Conservation (phyloP, 495 filamentous ascomycete genomes). For the Pyrenula massariospora region DNA sequence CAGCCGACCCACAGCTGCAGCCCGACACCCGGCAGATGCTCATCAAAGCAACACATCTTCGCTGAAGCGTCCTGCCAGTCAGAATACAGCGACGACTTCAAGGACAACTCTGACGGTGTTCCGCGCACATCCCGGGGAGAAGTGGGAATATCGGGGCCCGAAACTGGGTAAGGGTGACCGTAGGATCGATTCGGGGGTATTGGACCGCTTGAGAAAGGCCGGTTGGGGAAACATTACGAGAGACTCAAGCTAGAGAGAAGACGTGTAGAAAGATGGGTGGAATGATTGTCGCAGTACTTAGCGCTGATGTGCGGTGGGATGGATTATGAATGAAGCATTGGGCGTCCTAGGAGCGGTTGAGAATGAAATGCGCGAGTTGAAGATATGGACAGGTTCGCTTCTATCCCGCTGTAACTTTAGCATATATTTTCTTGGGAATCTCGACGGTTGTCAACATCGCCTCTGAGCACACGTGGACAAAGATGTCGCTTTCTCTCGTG, state of each 20-base stretch:
- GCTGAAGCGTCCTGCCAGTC: not conserved
- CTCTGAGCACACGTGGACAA: too few species aligned
- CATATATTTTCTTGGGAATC: too few species aligned
- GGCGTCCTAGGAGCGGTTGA: too few species aligned
- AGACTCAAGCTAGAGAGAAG: not conserved
- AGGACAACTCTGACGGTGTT: not conserved
- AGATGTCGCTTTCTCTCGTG: too few species aligned
- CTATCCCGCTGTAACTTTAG: too few species aligned
- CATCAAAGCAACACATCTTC: not conserved
- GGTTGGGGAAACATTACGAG: not conserved
- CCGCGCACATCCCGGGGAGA: not conserved
- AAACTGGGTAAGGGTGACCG: not conserved
- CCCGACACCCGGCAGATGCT: not conserved
- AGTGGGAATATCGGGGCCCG: not conserved
- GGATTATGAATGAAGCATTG: too few species aligned
- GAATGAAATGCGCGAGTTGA: too few species aligned
- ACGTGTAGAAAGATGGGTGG: too few species aligned
- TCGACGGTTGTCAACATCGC: too few species aligned
- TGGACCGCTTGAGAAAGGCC: not conserved
- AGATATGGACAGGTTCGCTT: too few species aligned
- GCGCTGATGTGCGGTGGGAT: too few species aligned
- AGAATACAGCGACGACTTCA: not conserved
- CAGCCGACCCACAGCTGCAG: not conserved
- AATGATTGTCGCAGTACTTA: too few species aligned
- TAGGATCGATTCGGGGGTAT: not conserved